These are phyloP conservation scores for Apiotrichum sp. DNA, from an alignment of 1,284 basidiomycete species.

Conservation along the genomic window DNA sequence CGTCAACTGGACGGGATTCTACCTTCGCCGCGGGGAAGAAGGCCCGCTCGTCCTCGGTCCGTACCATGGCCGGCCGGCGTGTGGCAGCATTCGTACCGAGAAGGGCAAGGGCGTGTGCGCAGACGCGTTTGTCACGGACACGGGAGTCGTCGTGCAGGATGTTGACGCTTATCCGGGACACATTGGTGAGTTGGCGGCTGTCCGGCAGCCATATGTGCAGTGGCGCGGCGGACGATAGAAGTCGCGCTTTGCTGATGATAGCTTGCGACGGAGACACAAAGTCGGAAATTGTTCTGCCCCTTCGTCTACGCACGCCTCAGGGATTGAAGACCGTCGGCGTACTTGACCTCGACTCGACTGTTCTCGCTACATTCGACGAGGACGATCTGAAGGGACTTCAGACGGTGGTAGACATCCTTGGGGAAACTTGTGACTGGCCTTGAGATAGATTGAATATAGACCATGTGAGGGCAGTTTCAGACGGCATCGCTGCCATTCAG, in stretches of 20 bases:
- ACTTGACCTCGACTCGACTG: constrained; percentile 76
- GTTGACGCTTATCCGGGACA: constrained; percentile 78
- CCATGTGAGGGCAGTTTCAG: too few relatives aligned
- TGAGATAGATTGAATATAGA: not conserved
- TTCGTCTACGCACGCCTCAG: constrained; percentile 39
- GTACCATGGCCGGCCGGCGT: constrained; percentile 82
- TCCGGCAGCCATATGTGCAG: too few relatives aligned
- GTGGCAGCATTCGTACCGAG: constrained; percentile 64
- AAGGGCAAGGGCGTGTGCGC: constrained; percentile 72
- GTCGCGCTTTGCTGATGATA: constrained; percentile 8
- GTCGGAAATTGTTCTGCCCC: constrained; percentile 77
- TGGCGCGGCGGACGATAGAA: too few relatives aligned
- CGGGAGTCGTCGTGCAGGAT: constrained; percentile 61
- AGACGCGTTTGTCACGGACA: constrained; percentile 58
- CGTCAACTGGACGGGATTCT: constrained; percentile 88
- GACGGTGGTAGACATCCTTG: constrained; percentile 60
- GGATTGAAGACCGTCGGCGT: constrained; percentile 58
- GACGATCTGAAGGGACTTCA: constrained; percentile 68
- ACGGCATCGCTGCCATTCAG: too few relatives aligned
- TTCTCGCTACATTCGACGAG: constrained; percentile 62
- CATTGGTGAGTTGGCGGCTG: constrained; percentile 49
- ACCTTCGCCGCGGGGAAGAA: constrained; percentile 54
- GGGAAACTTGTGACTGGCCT: constrained; percentile 27
- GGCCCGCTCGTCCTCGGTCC: constrained; percentile 63
- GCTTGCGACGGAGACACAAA: constrained; percentile 80